Evolutionary conservation across 2,329 filamentous ascomycete genomes (phyloP), one percentile per base, ranked within the genome.

Genomic region (Aspergillus viridinutans): DNA sequence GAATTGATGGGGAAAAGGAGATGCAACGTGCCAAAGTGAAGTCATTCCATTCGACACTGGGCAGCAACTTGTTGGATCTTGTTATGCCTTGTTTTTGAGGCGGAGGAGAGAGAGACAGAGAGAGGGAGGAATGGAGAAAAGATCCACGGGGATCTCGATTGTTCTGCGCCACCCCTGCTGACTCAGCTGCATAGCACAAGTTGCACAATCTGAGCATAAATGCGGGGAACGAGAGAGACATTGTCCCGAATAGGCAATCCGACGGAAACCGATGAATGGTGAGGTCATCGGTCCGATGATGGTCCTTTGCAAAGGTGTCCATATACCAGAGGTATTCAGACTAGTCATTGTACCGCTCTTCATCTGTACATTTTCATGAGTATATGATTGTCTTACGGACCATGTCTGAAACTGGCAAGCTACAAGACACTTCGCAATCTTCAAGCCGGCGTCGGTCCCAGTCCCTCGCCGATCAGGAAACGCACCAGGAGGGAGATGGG

Each of bases 131-230:
- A 14, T 35, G 32, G 32, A 17, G 32, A 17, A 35, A 35, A 14
- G 32, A 35, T 32, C 29, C 29, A 35, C 32, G 2, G 12, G 4
- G 12, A 43, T 43, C 40, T 43, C 40, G 40, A 43, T 43, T 3
- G 17, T 43, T 43, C n/a, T 43, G 21, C n/a, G 40, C 40, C 40
- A 43, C n/a, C 60, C 63, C 4, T 49, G 48, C 49, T 51, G 28
- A 51, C 21, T 21, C 38, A 49, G 26, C 52, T 23, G 21, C 43
- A 49, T 25, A 23, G 29, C 55, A 59, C 55, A 55, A 62, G 53
- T 42, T 32, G 47, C 38, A 48, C 45, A 58, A 29, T 6, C 5
- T 3, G 32, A 7, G 14, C 32, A 35, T 35, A 43, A 20, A 12
- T 20, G 40, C 8, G 21, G 21, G 21, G n/a, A 6, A 40, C n/a